Percentiles rank a stretch among this genome's conserved stretches.
Evolutionary conservation across 805 yeast species (phyloP).

Genomic region (Candida loeiensis): DNA sequence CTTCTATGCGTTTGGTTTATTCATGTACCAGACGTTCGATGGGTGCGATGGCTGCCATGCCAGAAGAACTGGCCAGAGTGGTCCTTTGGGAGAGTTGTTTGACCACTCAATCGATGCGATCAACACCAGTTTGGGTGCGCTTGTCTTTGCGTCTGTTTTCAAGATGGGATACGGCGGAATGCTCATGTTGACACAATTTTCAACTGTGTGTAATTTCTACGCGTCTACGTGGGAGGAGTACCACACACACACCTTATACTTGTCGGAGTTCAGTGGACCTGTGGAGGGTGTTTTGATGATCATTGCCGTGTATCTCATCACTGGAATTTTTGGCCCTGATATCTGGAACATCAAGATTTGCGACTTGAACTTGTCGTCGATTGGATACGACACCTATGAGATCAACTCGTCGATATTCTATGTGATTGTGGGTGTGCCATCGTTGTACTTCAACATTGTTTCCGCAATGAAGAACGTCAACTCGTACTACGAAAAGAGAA

Average conservation of each 20-base stretch:
- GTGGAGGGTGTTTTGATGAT: conserved; percentile 86
- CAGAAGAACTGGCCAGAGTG: conserved; percentile 89
- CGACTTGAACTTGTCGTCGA: conserved; percentile 34
- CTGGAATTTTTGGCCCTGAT: conserved; percentile 68
- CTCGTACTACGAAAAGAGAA: conserved; percentile 37
- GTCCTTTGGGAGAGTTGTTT: conserved; percentile 91
- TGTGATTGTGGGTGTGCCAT: conserved; percentile 49
- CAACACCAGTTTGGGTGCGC: conserved; percentile 76
- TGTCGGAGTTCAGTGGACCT: conserved; percentile 85
- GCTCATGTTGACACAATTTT: conserved; percentile 63
- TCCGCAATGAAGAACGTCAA: conserved; percentile 65
- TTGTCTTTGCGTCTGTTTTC: conserved; percentile 72
- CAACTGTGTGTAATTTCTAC: conserved; percentile 76
- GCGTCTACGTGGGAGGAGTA: conserved; percentile 94
- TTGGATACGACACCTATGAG: conserved; percentile 26
- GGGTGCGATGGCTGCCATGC: conserved; percentile 97
- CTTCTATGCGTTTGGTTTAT: conserved; percentile 75
- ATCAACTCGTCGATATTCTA: conserved; percentile 44
- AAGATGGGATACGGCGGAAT: conserved; percentile 69
- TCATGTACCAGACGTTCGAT: conserved; percentile 91
- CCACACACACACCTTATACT: conserved; percentile 77
- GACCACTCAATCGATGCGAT: conserved; percentile 79
- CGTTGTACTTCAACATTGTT: conserved; percentile 59
- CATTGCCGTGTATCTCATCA: conserved; percentile 48
- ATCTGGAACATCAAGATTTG: conserved; percentile 55